These are phyloP conservation scores for Fusarium ambrosium DNA, from an alignment of 2,329 filamentous ascomycete species.

Conservation along the genomic window DNA sequence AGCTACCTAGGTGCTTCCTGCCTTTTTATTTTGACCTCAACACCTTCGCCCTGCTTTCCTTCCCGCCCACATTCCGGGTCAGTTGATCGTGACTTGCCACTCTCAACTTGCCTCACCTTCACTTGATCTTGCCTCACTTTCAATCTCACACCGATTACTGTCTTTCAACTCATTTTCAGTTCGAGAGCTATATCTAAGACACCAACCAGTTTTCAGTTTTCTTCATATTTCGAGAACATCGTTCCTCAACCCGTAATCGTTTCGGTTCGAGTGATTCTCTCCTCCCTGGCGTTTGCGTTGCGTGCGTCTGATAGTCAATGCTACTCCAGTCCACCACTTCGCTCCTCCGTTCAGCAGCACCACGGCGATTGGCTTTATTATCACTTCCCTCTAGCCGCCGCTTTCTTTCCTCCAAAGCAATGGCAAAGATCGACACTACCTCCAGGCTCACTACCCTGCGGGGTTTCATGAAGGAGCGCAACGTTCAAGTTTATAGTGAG, in stretches of 20 bases:
- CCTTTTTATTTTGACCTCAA: not conserved
- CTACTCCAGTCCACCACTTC: slow-evolving; percentile 41
- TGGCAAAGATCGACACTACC: slow-evolving; percentile 76
- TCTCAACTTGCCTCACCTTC: not conserved
- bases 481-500: slow-evolving; percentile 93
- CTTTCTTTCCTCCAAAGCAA: slow-evolving; percentile 43
- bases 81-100: not conserved
- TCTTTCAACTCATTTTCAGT: not conserved
- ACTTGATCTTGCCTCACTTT: not conserved
- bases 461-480: slow-evolving; percentile 86
- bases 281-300: slow-evolving; percentile 24
- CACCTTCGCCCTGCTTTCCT: not conserved
- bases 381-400: slow-evolving; percentile 27
- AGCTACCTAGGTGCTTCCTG: not conserved
- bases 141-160: not conserved
- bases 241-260: not conserved
- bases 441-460: slow-evolving; percentile 82
- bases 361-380: slow-evolving; percentile 27
- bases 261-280: slow-evolving; percentile 18
- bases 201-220: not conserved
- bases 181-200: not conserved
- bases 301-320: slow-evolving; percentile 43
- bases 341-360: slow-evolving; percentile 38
- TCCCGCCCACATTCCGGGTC: not conserved
- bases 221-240: not conserved